Percentiles rank a stretch among this genome's conserved stretches.
Evolutionary conservation across 148 eudicot species (phyloP).

Genomic region (Vaccinium corymbosum): DNA sequence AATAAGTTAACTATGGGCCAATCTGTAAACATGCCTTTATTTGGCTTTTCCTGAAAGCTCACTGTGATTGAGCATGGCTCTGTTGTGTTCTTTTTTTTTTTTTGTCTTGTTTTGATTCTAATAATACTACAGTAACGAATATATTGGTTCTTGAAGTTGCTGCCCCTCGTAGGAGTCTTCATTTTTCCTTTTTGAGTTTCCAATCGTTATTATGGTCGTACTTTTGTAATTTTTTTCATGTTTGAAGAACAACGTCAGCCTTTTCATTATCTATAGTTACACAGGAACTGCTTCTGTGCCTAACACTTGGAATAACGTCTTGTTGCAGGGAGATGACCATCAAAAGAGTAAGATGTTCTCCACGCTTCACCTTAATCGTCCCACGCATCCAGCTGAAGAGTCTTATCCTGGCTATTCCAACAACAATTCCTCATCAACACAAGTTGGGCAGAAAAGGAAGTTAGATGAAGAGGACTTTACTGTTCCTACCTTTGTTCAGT

Average conservation of each 20-base stretch:
- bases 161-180: background rate
- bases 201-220: background rate
- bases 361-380: conserved; percentile 35
- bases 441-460: conserved; percentile 34
- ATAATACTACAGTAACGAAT: background rate
- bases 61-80: background rate
- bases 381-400: conserved; percentile 36
- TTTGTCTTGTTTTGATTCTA: background rate
- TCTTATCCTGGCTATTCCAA: conserved; percentile 32
- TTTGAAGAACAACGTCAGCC: background rate
- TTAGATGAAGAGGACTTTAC: conserved; percentile 68
- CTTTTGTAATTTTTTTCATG: background rate
- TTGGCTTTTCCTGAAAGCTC: background rate
- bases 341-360: conserved; percentile 36
- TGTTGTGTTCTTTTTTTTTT: background rate
- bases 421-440: conserved; percentile 27
- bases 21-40: background rate
- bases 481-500: conserved; percentile 72
- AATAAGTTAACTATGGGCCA: background rate
- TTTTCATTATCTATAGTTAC: background rate
- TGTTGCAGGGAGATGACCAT: conserved; percentile 44
- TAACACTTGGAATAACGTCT: background rate
- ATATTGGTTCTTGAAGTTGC: background rate
- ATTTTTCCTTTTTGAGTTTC: background rate
- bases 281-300: background rate